Conservation (phyloP, 495 filamentous ascomycete genomes). For the Lasiosphaeris hirsuta region DNA sequence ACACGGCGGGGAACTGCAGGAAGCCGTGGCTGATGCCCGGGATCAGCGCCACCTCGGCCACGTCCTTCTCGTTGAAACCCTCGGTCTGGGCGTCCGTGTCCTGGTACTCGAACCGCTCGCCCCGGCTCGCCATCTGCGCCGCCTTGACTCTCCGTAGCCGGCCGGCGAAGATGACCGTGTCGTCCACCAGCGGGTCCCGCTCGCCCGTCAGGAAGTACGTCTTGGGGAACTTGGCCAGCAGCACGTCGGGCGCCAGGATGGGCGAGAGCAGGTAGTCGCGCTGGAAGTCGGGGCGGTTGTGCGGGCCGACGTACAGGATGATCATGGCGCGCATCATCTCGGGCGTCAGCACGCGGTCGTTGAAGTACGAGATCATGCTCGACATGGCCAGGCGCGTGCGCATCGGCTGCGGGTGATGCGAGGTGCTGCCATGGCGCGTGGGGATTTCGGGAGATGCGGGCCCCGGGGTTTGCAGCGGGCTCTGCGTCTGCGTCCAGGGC, state of each 20-base stretch:
- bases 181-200: constrained; percentile 91
- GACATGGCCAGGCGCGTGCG: constrained; percentile 86
- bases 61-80: constrained; percentile 69
- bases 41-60: constrained; percentile 77
- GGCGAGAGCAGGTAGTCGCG: constrained; percentile 89
- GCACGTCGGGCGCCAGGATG: constrained; percentile 77
- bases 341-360: constrained; percentile 89
- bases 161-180: constrained; percentile 93
- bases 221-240: constrained; percentile 82
- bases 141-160: constrained; percentile 78
- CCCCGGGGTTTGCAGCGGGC: neutral
- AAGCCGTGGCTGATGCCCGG: constrained; percentile 92
- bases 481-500: constrained; percentile 33
- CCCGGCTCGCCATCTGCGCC: constrained; percentile 44
- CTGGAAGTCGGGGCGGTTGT: constrained; percentile 86
- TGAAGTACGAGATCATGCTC: constrained; percentile 96
- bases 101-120: constrained; percentile 28
- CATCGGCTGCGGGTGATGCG: constrained; percentile 60
- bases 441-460: constrained; percentile 4
- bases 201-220: constrained; percentile 93
- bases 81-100: constrained; percentile 23
- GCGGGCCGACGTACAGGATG: constrained; percentile 92
- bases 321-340: constrained; percentile 99
- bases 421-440: constrained; percentile 28
- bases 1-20: constrained; percentile 80